Evolutionary conservation across 1,284 basidiomycete species (phyloP), one percentile per base, ranked within the genome.

Genomic region (Dichomitus squalens): DNA sequence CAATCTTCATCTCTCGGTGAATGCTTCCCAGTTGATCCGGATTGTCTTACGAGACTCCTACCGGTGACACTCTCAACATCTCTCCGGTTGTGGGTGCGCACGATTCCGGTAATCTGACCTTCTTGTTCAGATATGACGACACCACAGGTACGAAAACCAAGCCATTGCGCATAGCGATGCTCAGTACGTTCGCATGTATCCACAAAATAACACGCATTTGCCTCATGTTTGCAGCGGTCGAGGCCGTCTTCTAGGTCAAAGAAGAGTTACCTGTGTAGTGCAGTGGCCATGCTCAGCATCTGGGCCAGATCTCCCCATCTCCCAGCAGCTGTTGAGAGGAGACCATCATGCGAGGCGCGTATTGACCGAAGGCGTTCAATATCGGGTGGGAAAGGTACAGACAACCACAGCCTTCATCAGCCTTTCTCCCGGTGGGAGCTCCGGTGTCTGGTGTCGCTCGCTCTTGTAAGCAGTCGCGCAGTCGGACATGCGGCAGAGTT

Each of bases 131-230:
- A 31, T 6, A 31, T 31, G 29, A 31, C 29, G 29, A 31, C 5
- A 6, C 29, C 29, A 31, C 5, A 31, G 29, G 11, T 12, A 36
- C 11, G 35, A n/a, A 9, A 36, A 12, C 4, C 35, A 34, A 31
- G 4, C 21, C 27, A n/a, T 35, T 7, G 12, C 14, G 36, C 39
- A 43, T 23, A 18, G 50, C 16, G 38, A 31, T 40, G 39, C 49
- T 43, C 46, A 41, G 47, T 6, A 23, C 14, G 3, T 40, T 36
- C 20, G 34, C 31, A 55, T 36, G 40, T 39, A 38, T 7, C 7
- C 49, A 50, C 50, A 49, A 40, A 52, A 16, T 35, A 44, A 47
- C 54, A 59, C 39, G 54, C 54, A 46, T 55, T 52, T 51, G 38
- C 61, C 58, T 63, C 40, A 50, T 53, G 55, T 48, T 40, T 55